Percentiles rank a stretch among this genome's conserved stretches.
Conservation (phyloP, 1,139 yeast species). For the Saccharomyces pastorianus region DNA sequence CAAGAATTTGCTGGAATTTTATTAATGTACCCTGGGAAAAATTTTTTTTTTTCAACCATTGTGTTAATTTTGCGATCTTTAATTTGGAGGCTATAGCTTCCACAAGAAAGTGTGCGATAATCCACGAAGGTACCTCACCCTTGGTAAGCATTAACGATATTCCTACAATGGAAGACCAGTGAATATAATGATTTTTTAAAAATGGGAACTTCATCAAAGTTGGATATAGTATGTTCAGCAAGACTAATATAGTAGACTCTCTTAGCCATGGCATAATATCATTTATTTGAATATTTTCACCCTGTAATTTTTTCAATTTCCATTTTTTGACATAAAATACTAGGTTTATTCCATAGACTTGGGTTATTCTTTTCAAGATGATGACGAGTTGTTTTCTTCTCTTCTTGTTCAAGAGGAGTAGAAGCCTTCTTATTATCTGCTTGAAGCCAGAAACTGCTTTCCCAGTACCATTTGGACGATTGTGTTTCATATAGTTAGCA, state of each 20-base stretch:
- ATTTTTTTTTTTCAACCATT: background rate
- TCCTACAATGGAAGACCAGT: background rate
- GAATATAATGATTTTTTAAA: background rate
- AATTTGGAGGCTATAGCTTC: background rate
- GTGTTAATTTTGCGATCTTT: background rate
- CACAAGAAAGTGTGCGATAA: background rate
- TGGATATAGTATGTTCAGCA: background rate
- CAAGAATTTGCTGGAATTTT: conserved; percentile 11
- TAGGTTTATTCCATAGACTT: background rate
- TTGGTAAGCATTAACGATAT: background rate
- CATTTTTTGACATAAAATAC: background rate
- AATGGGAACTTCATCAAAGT: background rate
- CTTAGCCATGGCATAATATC: background rate
- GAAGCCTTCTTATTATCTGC: background rate
- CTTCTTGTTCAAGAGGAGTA: background rate
- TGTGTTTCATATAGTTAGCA: background rate
- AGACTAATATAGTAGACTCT: background rate
- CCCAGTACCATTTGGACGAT: background rate
- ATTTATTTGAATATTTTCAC: background rate
- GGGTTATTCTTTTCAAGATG: background rate
- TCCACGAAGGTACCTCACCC: background rate
- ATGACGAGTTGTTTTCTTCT: background rate
- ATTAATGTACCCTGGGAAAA: background rate
- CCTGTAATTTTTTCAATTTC: background rate
- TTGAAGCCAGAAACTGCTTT: background rate